Evolutionary conservation across 352 stramenopile species (phyloP), one percentile per base, ranked within the genome.

Genomic region (Phytophthora niederhauseri): DNA sequence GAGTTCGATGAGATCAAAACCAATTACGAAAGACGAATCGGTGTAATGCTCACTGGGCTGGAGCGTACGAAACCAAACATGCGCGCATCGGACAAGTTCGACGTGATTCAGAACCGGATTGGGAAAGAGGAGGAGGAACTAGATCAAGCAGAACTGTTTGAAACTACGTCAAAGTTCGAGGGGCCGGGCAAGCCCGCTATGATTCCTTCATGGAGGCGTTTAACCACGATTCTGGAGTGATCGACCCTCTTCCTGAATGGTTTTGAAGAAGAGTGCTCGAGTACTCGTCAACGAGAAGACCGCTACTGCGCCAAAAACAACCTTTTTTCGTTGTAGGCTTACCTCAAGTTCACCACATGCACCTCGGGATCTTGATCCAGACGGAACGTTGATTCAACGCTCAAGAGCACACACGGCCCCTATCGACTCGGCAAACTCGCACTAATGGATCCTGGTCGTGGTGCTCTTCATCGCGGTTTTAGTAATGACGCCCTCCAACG

Each of bases 11-110:
- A 94, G 17, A 87, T 97, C 26, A 82, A 90, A 48, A 57, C 57
- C 24, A 71, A 81, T 9, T 92, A 91, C 43, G 86, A 94, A 31
- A 78, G 87, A 52, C 76, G 77, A 5, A 91, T 97, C 64, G 72
- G 72, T 31, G 71, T 84, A 11, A 56, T 97, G 52, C 66, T 89
- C 0, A 77, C 84, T 2, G 89, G 97, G 50, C 57, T 99, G 62
- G 97, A 99, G 45, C 84, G 85, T 3, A 99, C 99, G 82, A 91
- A 97, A 57, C 98, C 98, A 5, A 99, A 99, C 70, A 98, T 99
- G 96, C 98, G 98, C 6, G 89, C 89, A 0, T 59, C 94, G n/a
- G 83, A 96, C 51, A 94, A 94, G 58, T 96, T 90, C 48, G 86
- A 93, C 49, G 85, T 92, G 61, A 95, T 96, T 31, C 85, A 94